phyloP scores from a whole-genome alignment of 441 rosid species.

The Daphne laureola region DNA sequence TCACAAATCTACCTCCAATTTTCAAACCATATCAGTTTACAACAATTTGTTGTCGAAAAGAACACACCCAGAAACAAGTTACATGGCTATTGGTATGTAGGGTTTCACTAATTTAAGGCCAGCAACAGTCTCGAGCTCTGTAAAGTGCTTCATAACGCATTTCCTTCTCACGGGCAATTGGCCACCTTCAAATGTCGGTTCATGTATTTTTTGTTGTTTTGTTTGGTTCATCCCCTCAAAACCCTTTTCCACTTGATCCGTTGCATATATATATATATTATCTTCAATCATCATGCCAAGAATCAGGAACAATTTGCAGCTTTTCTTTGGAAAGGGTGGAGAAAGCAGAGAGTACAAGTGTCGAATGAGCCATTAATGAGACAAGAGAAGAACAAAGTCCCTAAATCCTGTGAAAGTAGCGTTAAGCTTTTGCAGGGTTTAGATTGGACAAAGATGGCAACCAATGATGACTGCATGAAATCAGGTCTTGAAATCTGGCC shows the following conservation, averaged over 20 bases:
- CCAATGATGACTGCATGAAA: conserved; percentile 19
- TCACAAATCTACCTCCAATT: no score
- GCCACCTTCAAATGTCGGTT: conserved; percentile 45
- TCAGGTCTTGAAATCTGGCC: conserved; percentile 21
- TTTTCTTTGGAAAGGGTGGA: no score
- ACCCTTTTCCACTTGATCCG: not conserved
- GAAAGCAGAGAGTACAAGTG: no score
- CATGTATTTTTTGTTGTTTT: conserved; percentile 21
- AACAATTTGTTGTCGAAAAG: no score
- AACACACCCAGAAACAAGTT: not conserved
- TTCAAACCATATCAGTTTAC: no score
- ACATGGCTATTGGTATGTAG: conserved; percentile 3
- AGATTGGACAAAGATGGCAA: not conserved
- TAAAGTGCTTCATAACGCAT: conserved; percentile 19
- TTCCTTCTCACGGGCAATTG: conserved; percentile 11
- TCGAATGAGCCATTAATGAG: no score
- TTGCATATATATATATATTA: no score
- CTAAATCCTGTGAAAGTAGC: conserved; percentile 35
- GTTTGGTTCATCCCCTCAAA: conserved; percentile 9
- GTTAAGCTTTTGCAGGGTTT: no score
- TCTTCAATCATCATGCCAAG: no score
- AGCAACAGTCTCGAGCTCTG: conserved; percentile 33
- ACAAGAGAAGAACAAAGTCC: conserved; percentile 16
- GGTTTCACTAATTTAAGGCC: not conserved
- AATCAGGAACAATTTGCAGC: no score